Conservation (phyloP, 177 flowering plant genomes). For the Vitis hybrid region DNA sequence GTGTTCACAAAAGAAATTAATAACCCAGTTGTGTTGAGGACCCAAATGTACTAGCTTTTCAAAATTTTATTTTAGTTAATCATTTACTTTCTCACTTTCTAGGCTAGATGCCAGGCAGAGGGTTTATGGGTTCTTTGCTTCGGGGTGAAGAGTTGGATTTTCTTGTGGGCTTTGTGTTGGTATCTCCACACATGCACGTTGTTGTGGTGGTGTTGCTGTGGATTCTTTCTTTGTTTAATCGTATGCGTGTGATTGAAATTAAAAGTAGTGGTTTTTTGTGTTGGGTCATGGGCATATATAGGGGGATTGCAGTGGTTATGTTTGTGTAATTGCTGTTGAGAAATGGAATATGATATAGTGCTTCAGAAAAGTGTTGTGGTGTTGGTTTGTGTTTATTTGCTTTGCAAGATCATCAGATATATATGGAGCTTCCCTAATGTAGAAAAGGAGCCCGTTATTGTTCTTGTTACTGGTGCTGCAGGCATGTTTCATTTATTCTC, state of each 20-base stretch:
- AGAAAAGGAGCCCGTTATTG: conserved; percentile 58
- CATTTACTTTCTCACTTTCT: no score
- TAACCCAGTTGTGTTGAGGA: no score
- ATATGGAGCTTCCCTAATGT: conserved; percentile 41
- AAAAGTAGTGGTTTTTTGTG: not conserved
- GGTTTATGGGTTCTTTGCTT: conserved; percentile 29
- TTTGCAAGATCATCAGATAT: conserved; percentile 50
- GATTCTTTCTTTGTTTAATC: conserved; percentile 6
- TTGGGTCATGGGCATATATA: not conserved
- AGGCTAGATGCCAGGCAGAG: not conserved
- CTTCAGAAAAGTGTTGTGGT: conserved; percentile 47
- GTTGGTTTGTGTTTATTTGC: conserved; percentile 28
- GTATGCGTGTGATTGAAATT: not conserved
- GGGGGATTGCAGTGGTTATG: not conserved
- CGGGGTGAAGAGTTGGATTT: conserved; percentile 7
- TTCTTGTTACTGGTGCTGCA: conserved; percentile 87
- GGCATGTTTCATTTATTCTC: conserved; percentile 43
- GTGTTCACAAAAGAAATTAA: not conserved
- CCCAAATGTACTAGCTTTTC: no score
- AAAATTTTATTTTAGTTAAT: no score
- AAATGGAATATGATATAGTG: conserved; percentile 33
- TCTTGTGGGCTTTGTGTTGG: conserved; percentile 29
- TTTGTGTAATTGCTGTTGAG: not conserved
- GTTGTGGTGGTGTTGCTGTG: not conserved
- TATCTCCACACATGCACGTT: conserved; percentile 12